Base-by-base conservation (phyloP, 306 rosid species). In the Inga laurina region DNA sequence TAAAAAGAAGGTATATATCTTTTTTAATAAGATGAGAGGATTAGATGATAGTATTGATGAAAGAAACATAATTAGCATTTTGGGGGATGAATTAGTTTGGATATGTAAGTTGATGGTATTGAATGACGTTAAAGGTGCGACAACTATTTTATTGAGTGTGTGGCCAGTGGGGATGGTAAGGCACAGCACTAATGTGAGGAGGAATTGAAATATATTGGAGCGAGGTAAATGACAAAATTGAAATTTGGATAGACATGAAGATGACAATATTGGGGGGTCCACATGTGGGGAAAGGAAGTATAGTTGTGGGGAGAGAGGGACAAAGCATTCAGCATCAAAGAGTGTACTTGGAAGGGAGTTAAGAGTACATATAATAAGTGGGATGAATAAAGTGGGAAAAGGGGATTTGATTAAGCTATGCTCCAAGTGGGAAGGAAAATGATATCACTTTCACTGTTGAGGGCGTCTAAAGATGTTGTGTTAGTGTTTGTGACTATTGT, bases 341-440 rank as follows among this genome's bases (percentile, higher is more conserved):
- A 75, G 80, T 85, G 90, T 82, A 88, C 87, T 85, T 88, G 34
- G 77, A 65, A 21, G 6, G 74, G 74, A 39, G 74, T 39, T 82
- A 24, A 35, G 81, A 82, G 84, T 86, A 88, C 85, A 8, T 1
- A 39, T 39, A 39, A 39, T 39, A 39, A 19, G 82, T 76, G 67
- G 65, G 54, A 79, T 79, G 52, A 82, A 77, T 67, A 35, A 65
- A 35, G 43, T 76, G 81, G 84, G 82, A 71, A 70, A 77, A 82
- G 5, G 79, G 32, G 83, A 44, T 37, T 69, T 69, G 85, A 82
- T 88, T 85, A 79, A 52, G 54, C 0, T n/a, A n/a, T n/a, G 77
- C 0, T 27, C 30, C 27, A 84, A 18, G 14, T 49, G 81, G 61
- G 35, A 57, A 83, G 61, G 49, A 74, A 84, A 83, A 52, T 77